Conservation (phyloP, 768 basidiomycete species). For the Suillus sp. region DNA sequence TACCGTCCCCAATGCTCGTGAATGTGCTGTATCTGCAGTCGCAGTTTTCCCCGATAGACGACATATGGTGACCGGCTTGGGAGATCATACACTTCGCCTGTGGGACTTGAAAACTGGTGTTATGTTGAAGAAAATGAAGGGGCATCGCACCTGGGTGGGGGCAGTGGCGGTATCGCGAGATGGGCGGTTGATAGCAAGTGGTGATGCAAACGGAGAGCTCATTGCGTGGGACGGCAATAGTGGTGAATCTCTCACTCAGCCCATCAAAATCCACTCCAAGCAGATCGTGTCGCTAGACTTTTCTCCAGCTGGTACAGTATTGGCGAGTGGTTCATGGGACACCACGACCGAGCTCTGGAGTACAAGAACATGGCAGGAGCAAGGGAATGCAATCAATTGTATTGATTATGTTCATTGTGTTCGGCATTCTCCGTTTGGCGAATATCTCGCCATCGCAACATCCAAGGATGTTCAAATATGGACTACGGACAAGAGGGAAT, state of each 20-base stretch:
- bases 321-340: background rate
- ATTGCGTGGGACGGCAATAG: background rate
- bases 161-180: slow-evolving; percentile 2
- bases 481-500: background rate
- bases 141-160: background rate
- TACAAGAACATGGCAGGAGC: background rate
- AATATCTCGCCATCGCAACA: background rate
- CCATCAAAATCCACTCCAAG: background rate
- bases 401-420: background rate
- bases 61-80: background rate
- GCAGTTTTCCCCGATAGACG: slow-evolving; percentile 1
- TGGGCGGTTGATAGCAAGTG: background rate
- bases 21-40: background rate
- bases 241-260: background rate
- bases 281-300: background rate
- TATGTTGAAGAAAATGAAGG: background rate
- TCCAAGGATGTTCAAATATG: background rate
- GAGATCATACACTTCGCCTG: background rate
- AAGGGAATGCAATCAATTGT: background rate
- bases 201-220: background rate
- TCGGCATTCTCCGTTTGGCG: background rate
- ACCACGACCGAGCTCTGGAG: background rate
- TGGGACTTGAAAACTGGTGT: background rate
- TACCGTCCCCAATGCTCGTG: no score
- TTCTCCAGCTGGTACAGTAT: background rate